Evolutionary conservation across 768 basidiomycete species (phyloP), one percentile per base, ranked within the genome.

Genomic region (Coprinopsis sp.): DNA sequence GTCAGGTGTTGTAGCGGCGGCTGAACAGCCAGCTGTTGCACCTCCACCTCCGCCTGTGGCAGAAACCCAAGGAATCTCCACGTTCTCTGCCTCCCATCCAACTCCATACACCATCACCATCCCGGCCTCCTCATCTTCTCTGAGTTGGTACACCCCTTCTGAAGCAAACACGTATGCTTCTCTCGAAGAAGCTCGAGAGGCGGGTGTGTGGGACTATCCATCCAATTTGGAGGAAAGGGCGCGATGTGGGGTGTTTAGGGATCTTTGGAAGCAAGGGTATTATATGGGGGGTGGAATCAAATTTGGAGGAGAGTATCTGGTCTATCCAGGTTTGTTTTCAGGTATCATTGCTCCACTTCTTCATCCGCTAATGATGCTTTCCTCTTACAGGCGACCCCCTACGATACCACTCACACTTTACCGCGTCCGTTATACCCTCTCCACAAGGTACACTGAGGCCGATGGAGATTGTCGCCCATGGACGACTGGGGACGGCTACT

Each of bases 371-470:
- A 19, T 3, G 5, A 36, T 21, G 24, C 25, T 21, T 37, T n/a
- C n/a, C 31, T 18, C 4, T 25, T 8, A 19, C 51, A 95, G 92
- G 92, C 46, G 93, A 99, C 62, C 92, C 94, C 7, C 67, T 98
- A 42, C 79, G 96, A 21, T 99, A 95, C 63, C 96, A 99, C 60
- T 96, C 95, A 2, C 96, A 99, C 63, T 98, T 97, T 61, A 83
- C 84, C 18, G 87, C 87, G 18, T 83, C 87, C 4, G 87, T 96
- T 11, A 64, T 91, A 24, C 76, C 86, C 11, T 80, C 86, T 6
- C 78, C 79, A 2, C 52, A 63, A 37, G 58, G 79, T 11, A 53
- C 72, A 2, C 72, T 99, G 41, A 72, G 76, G 38, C 93, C 96
- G 4, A 89, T 95, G 81, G 92, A 98, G 63, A 79, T 99, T 37